Conservation (phyloP, 169 alveolate species). For the Neospora caninum region DNA sequence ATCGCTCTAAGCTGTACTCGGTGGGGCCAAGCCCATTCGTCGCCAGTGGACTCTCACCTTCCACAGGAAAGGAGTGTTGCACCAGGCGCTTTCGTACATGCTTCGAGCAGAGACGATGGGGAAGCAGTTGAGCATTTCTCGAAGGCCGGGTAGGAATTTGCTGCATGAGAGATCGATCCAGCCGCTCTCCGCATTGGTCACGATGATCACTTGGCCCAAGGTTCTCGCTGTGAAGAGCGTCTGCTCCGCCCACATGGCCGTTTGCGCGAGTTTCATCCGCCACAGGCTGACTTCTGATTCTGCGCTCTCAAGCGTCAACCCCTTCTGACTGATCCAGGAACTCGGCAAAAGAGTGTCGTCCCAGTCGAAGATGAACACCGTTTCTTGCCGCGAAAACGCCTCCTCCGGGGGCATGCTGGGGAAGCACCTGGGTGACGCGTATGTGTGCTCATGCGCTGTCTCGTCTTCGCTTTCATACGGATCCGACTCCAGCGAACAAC, state of each 20-base stretch:
- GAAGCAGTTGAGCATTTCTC: neutral
- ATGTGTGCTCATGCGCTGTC: neutral
- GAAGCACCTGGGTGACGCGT: neutral
- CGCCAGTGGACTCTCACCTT: too few relatives aligned
- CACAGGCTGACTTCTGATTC: neutral
- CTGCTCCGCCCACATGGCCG: constrained; percentile 20
- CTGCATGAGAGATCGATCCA: constrained; percentile 64
- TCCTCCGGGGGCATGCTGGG: constrained; percentile 27
- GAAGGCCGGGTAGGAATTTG: constrained; percentile 52
- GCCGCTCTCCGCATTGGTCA: constrained; percentile 65
- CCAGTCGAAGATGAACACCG: constrained; percentile 51
- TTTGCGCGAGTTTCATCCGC: constrained; percentile 9
- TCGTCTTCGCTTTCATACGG: neutral
- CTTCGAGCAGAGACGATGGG: constrained; percentile 55
- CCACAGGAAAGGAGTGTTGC: constrained; percentile 46
- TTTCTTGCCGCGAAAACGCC: constrained; percentile 6
- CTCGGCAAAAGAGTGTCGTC: constrained; percentile 66
- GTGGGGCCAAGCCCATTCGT: too few relatives aligned
- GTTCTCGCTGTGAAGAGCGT: constrained; percentile 38
- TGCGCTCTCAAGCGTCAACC: constrained; percentile 25
- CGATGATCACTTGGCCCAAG: constrained; percentile 60
- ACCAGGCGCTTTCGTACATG: constrained; percentile 21
- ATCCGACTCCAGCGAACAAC: neutral
- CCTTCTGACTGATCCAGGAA: constrained; percentile 48
- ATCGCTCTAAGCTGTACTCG: too few relatives aligned